Evolutionary conservation across 1,284 basidiomycete species (phyloP), one percentile per base, ranked within the genome.

Genomic region (Puccinia coronata): DNA sequence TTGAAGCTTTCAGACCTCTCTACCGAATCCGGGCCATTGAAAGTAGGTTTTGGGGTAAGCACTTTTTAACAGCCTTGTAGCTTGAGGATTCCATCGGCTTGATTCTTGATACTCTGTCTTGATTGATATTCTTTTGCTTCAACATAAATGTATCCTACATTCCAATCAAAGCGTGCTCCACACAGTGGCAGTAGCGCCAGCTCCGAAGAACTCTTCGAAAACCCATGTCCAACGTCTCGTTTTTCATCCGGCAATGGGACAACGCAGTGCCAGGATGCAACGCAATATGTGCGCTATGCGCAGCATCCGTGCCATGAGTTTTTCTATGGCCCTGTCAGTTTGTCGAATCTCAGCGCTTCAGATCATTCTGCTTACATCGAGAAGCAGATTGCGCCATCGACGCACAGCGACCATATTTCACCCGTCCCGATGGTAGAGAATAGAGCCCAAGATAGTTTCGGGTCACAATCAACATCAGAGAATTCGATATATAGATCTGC

Each of bases 11-110:
- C 69, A 47, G 47, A 53, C 43, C 31, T 71, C 51, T 47, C 69
- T 49, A 18, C 43, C 51, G 69, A 41, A 6, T 34, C 69, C 1
- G 41, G 39, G 4, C n/a, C 69, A 11, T 49, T 71, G 20, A 28
- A 51, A 71, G 47, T 71, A 18, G 39, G 39, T 71, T 53, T 71
- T 51, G 69, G 18, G n/a, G 47, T 71, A 71, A 71, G 69, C 69
- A 36, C 43, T 53, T 51, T 49, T 36, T 51, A 71, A 5, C 18
- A 43, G 34, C 4, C 23, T 18, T 25, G 25, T 25, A 34, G 28
- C 28, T 34, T 57, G 55, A 25, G 55, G n/a, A 57, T 57, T 28
- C 55, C 31, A 8, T n/a, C 25, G n/a, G 8, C 55, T 6, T 9
- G 55, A 57, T 57, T 39, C 69, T 25, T 71, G 41, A 71, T 71